Conservation (phyloP, 352 stramenopile genomes). For the Pythium rishiriense region DNA sequence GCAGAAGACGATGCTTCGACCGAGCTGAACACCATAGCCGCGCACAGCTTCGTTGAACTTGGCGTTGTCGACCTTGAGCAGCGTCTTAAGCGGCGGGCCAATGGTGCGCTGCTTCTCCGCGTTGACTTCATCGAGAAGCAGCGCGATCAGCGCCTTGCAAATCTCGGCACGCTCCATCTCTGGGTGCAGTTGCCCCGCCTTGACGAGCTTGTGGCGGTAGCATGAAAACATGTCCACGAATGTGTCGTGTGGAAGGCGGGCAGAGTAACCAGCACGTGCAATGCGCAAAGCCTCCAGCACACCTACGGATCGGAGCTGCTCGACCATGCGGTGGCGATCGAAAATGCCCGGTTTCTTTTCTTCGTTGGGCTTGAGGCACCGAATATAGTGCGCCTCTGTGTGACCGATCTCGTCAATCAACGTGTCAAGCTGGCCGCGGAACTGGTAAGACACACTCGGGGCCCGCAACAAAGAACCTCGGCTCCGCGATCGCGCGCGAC, state of each 20-base stretch:
- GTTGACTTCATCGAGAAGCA: conserved; percentile 29
- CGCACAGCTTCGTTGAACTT: conserved; percentile 34
- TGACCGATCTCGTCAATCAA: conserved; percentile 94
- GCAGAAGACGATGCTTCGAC: conserved; percentile 40
- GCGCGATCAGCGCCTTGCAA: conserved; percentile 28
- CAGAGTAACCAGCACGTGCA: conserved; percentile 94
- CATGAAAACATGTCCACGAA: conserved; percentile 86
- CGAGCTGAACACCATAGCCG: conserved; percentile 34
- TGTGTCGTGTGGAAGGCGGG: conserved; percentile 90
- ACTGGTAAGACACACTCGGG: conserved; percentile 89
- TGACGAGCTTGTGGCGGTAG: conserved; percentile 46
- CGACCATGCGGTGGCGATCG: conserved; percentile 89
- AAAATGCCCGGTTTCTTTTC: conserved; percentile 65
- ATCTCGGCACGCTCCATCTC: conserved; percentile 13
- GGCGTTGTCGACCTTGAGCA: conserved; percentile 25
- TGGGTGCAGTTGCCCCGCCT: conserved; percentile 1
- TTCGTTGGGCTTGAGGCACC: conserved; percentile 99
- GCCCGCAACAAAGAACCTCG: conserved; percentile 54
- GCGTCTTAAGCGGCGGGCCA: conserved; percentile 22
- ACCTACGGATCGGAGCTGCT: conserved; percentile 97
- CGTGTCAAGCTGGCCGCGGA: conserved; percentile 92
- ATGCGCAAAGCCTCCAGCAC: conserved; percentile 96
- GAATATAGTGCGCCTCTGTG: conserved; percentile 97
- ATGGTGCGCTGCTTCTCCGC: conserved; percentile 11
- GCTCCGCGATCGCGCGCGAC: conserved; percentile 19